Percentiles rank a stretch among this genome's conserved stretches.
These are phyloP conservation scores for Stereocaulon alpinum DNA, from an alignment of 495 filamentous ascomycete species.

Conservation along the genomic window DNA sequence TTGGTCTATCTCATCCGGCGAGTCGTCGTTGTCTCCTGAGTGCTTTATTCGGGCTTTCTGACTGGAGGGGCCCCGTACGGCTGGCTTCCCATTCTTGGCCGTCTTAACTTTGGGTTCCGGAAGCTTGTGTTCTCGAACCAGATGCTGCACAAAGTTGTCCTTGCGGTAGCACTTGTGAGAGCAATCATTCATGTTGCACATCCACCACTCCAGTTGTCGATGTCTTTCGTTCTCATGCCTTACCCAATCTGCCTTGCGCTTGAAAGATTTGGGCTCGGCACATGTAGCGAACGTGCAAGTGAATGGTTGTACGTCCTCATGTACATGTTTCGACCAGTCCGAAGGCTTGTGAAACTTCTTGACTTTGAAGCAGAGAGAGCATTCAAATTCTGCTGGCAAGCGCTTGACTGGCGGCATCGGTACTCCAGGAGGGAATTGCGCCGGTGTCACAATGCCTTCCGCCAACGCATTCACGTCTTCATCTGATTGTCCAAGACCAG, in stretches of 20 bases:
- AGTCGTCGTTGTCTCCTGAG: slow-evolving; percentile 40
- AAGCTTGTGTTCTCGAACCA: slow-evolving; percentile 87
- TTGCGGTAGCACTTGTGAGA: slow-evolving; percentile 78
- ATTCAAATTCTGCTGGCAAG: slow-evolving; percentile 87
- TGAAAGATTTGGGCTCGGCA: slow-evolving; percentile 86
- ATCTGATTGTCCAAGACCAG: slow-evolving; percentile 33
- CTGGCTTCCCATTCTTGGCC: slow-evolving; percentile 28
- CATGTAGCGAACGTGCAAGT: slow-evolving; percentile 86
- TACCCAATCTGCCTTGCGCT: slow-evolving; percentile 96
- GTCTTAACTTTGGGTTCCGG: slow-evolving; percentile 60
- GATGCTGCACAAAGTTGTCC: slow-evolving; percentile 92
- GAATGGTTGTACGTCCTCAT: slow-evolving; percentile 92
- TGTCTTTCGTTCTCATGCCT: slow-evolving; percentile 92
- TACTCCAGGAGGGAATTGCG: slow-evolving; percentile 70
- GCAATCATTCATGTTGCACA: slow-evolving; percentile 72
- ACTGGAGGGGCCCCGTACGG: slow-evolving; percentile 21
- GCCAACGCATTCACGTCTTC: slow-evolving; percentile 52
- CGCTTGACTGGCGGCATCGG: slow-evolving; percentile 69
- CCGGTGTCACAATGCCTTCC: slow-evolving; percentile 57
- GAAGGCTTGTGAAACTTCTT: slow-evolving; percentile 92
- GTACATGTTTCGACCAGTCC: slow-evolving; percentile 96
- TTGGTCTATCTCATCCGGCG: slow-evolving; percentile 41
- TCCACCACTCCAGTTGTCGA: slow-evolving; percentile 89
- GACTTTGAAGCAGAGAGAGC: slow-evolving; percentile 77
- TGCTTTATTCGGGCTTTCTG: slow-evolving; percentile 23